Percentiles rank a stretch among this genome's conserved stretches.
Evolutionary conservation across 345 rosid species (phyloP).

Genomic region (Microcos paniculata): DNA sequence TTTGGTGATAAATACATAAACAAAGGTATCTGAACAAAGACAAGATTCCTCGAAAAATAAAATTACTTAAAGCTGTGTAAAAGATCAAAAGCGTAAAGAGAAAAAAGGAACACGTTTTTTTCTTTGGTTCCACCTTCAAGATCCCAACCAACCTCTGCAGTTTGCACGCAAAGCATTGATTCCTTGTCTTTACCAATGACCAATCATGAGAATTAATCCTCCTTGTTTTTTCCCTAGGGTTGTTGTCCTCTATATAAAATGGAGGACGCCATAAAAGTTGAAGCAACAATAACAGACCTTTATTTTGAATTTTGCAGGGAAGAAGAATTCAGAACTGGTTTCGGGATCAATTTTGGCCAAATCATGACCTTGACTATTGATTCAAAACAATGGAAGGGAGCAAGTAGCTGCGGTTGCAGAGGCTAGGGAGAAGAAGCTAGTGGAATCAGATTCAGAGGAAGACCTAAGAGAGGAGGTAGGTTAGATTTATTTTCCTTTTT

Average conservation of each 20-base stretch:
- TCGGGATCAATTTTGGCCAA: conserved; percentile 32
- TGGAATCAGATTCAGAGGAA: no score
- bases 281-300: not conserved
- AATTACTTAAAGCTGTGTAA: not conserved
- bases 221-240: conserved; percentile 11
- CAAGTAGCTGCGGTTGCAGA: conserved; percentile 44
- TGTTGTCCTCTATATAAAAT: conserved; percentile 32
- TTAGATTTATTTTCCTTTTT: no score
- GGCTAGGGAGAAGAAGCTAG: no score
- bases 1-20: not conserved
- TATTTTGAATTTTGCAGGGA: conserved; percentile 38
- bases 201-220: not conserved
- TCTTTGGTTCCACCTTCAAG: conserved; percentile 7
- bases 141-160: conserved; percentile 25
- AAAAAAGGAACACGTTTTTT: conserved; percentile 42
- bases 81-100: not conserved
- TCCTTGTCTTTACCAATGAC: conserved; percentile 21
- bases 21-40: not conserved
- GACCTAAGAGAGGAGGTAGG: conserved; percentile 46
- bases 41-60: conserved; percentile 22
- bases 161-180: conserved; percentile 47
- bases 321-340: conserved; percentile 43
- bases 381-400: conserved; percentile 20
- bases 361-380: conserved; percentile 24
- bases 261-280: not conserved